These are phyloP conservation scores for Arthrobotrys entomopaga DNA, from an alignment of 2,329 filamentous ascomycete genomes.

Conservation along the genomic window DNA sequence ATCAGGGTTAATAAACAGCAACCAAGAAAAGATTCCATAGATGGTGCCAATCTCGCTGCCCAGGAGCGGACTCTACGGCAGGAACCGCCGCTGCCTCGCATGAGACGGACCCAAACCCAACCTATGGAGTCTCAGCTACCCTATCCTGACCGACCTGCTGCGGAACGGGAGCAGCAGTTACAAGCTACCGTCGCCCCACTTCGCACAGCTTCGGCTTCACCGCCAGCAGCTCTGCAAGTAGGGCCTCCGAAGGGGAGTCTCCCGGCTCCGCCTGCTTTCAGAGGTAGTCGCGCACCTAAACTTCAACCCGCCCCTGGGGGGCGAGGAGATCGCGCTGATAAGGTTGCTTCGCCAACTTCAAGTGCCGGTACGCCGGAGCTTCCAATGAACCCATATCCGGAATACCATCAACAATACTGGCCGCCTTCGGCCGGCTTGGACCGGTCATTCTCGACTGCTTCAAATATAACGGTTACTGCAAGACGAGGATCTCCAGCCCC, in stretches of 20 bases:
- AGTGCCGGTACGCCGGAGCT: conserved; percentile 57
- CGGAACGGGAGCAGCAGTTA: conserved; percentile 54
- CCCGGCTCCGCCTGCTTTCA: conserved; percentile 58
- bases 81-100: conserved; percentile 56
- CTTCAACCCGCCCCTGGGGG: conserved; percentile 53
- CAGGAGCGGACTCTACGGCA: conserved; percentile 54
- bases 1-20: conserved; percentile 37
- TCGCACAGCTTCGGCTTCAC: conserved; percentile 45
- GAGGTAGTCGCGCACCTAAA: conserved; percentile 56
- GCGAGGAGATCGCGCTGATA: conserved; percentile 37
- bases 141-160: conserved; percentile 58
- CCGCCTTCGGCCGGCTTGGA: conserved; percentile 68
- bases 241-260: conserved; percentile 56
- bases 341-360: conserved; percentile 54
- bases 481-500: conserved; percentile 93
- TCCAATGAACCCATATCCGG: conserved; percentile 62
- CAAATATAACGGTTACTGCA: conserved; percentile 90
- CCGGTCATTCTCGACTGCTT: conserved; percentile 81
- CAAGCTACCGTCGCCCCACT: conserved; percentile 41
- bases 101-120: conserved; percentile 54
- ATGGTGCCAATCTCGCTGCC: conserved; percentile 51
- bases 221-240: conserved; percentile 50
- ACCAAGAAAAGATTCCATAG: conserved; percentile 47
- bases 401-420: conserved; percentile 72
- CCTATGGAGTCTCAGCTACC: conserved; percentile 56